Base-by-base conservation (phyloP, 768 basidiomycete genomes). In the Pleurotus pulmonarius region DNA sequence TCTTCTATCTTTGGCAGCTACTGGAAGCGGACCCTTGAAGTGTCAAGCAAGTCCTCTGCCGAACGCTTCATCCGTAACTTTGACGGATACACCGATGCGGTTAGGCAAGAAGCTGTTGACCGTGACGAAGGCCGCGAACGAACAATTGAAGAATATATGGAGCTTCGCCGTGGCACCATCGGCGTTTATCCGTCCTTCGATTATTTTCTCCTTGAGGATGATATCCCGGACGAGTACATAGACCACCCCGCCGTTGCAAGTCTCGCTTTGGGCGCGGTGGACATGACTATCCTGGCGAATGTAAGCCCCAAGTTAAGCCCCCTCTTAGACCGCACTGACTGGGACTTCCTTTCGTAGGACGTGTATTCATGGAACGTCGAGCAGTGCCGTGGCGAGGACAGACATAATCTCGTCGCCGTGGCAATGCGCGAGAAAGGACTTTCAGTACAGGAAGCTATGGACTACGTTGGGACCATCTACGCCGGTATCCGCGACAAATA, bases 371-470 rank as follows among this genome's bases (percentile, higher is more conserved):
- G 63, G 49, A 66, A 65, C 37, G 57, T 63, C 12, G 66, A 66
- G 51, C 46, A 56, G 55, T 63, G 72, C 16, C 65, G 64, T 11
- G 75, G 73, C 0, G 70, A 74, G 46, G 72, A 73, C 45, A 58
- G 60, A 0, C 75, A 77, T 58, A 78, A 78, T 47, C 67, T 83
- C 12, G 69, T 85, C 29, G 77, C 77, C 1, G 72, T 81, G 13
- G 75, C 82, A 41, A 83, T 81, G 80, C 69, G 77, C 26, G 72
- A 79, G 40, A 65, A 67, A 26, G 58, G 67, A 13, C 57, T 74
- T 40, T 67, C 72, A 51, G 60, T 80, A 0, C 72, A 78, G 47
- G 70, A 62, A 0, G 75, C 81, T 2, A 63, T 78, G 37, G 62
- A 74, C 40, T 72, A 69, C 65, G 69, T 81, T 18, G 68, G 66